These are phyloP conservation scores for Cladosporium colombiae DNA, from an alignment of 2,329 filamentous ascomycete genomes.

Conservation along the genomic window DNA sequence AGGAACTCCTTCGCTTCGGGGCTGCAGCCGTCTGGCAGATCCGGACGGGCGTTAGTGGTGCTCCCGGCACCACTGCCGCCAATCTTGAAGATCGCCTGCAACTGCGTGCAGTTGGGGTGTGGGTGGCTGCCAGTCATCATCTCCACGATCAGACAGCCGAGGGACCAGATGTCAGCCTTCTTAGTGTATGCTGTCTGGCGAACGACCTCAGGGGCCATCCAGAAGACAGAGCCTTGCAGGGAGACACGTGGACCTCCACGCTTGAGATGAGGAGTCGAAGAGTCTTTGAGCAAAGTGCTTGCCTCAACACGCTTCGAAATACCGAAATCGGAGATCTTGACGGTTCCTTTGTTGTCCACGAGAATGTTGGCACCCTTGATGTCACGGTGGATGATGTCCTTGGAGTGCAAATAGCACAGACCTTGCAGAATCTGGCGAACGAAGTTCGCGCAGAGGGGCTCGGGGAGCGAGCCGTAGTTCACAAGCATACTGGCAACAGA, in stretches of 20 bases:
- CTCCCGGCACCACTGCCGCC: constrained; percentile 65
- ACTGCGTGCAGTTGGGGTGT: constrained; percentile 93
- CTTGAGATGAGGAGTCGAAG: constrained; percentile 36
- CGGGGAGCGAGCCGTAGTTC: constrained; percentile 92
- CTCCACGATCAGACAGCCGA: constrained; percentile 94
- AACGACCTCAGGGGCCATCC: constrained; percentile 99
- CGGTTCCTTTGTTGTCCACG: constrained; percentile 97
- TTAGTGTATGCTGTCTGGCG: constrained; percentile 97
- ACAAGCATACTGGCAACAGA: constrained; percentile 98
- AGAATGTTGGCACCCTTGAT: constrained; percentile 99
- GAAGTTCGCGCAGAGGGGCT: constrained; percentile 93
- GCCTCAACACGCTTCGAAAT: constrained; percentile 98
- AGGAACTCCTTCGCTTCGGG: constrained; percentile 83
- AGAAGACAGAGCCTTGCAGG: constrained; percentile 95
- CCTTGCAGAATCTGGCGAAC: constrained; percentile 93
- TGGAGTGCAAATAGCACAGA: constrained; percentile 87
- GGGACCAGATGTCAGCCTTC: constrained; percentile 98
- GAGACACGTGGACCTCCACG: constrained; percentile 68
- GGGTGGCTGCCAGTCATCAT: constrained; percentile 98
- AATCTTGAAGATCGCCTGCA: constrained; percentile 99
- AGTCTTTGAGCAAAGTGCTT: constrained; percentile 67
- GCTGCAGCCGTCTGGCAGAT: constrained; percentile 83
- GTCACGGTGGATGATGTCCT: constrained; percentile 96
- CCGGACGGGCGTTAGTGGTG: constrained; percentile 68
- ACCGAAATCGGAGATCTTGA: constrained; percentile 99